phyloP scores from a whole-genome alignment of 2,329 filamentous ascomycete genomes.

The Colletotrichum godetiae region DNA sequence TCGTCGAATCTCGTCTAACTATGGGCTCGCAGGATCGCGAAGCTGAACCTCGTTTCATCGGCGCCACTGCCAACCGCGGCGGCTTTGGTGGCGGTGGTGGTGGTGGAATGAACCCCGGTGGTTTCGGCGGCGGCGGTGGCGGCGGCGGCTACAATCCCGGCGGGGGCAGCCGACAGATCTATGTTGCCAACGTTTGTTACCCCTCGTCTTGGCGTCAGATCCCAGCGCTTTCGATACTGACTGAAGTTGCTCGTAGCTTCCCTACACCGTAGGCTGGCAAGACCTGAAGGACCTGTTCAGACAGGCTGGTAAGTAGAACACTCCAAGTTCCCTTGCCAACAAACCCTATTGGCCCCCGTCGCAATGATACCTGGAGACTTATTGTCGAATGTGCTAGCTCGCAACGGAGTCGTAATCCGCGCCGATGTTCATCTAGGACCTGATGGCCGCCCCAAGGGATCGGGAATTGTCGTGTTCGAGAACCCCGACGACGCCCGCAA shows the following conservation, averaged over 20 bases:
- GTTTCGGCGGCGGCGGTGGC: constrained; percentile 57
- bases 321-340: neutral
- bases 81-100: constrained; percentile 69
- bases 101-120: constrained; percentile 65
- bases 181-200: constrained; percentile 94
- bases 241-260: constrained; percentile 72
- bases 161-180: constrained; percentile 86
- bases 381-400: constrained; percentile 47
- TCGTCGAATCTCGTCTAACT: neutral
- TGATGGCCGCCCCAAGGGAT: constrained; percentile 94
- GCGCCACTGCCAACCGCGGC: constrained; percentile 73
- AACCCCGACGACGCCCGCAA: constrained; percentile 93
- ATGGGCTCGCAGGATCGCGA: constrained; percentile 83
- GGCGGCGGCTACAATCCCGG: constrained; percentile 61
- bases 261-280: constrained; percentile 98
- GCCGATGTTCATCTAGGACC: constrained; percentile 94
- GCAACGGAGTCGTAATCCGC: constrained; percentile 85
- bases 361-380: constrained; percentile 18
- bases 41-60: constrained; percentile 95
- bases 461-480: constrained; percentile 97
- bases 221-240: constrained; percentile 41
- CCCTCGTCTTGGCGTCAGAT: constrained; percentile 41
- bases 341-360: constrained; percentile 1
- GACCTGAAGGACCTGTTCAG: constrained; percentile 99
- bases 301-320: constrained; percentile 84